These are phyloP conservation scores for Paspalum notatum DNA, from an alignment of 176 grass and related monocot species.

Conservation along the genomic window DNA sequence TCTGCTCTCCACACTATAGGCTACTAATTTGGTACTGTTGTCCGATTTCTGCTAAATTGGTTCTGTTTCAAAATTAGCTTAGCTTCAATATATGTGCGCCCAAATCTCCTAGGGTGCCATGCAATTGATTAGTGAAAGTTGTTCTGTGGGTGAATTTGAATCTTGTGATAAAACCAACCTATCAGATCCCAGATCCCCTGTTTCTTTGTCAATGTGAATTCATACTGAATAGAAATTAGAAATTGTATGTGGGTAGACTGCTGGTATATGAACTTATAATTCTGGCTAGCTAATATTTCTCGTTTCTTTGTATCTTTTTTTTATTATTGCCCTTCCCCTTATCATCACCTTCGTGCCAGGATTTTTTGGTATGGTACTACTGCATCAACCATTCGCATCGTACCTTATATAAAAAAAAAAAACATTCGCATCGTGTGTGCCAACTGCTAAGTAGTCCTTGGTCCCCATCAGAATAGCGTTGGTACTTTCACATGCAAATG, in stretches of 20 bases:
- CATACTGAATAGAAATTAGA: neutral
- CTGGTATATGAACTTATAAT: neutral
- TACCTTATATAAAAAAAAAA: too few relatives aligned
- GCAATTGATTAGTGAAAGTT: neutral
- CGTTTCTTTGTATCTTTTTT: neutral
- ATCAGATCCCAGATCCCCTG: neutral
- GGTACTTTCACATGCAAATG: constrained; percentile 7
- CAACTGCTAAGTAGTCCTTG: constrained; percentile 32
- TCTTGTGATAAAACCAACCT: neutral
- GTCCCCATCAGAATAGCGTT: neutral
- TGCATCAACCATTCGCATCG: constrained; percentile 15
- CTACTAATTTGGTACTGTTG: neutral
- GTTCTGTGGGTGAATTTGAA: neutral
- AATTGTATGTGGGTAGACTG: constrained; percentile 5
- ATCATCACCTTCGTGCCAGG: neutral
- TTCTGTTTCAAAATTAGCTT: constrained; percentile 28
- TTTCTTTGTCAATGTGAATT: neutral
- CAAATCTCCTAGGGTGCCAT: neutral
- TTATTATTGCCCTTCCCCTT: neutral
- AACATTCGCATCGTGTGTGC: constrained; percentile 12
- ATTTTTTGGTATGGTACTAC: neutral
- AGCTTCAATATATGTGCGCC: neutral
- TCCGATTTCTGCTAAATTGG: neutral
- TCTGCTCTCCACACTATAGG: neutral
- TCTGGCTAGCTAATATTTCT: neutral